These are phyloP conservation scores for Hibiscus tridactylites DNA, from an alignment of 345 rosid genomes.

Conservation along the genomic window DNA sequence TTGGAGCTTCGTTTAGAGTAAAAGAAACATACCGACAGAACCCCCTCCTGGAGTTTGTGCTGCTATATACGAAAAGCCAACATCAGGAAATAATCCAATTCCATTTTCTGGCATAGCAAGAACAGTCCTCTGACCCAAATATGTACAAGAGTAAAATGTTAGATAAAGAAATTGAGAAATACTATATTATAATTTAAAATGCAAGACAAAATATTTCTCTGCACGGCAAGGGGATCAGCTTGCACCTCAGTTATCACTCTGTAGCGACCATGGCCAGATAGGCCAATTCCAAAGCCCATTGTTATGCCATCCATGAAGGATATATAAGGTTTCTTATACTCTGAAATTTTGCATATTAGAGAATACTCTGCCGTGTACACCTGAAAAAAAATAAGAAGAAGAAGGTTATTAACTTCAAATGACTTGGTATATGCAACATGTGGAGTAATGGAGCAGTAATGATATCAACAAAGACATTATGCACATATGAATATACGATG, in stretches of 20 bases:
- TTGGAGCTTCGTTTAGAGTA: not conserved
- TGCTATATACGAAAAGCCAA: conserved; percentile 85
- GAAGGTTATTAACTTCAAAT: conserved; percentile 2
- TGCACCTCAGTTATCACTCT: conserved; percentile 82
- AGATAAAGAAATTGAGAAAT: not conserved
- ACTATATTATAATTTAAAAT: not conserved
- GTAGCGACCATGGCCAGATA: conserved; percentile 86
- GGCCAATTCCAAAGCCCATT: conserved; percentile 94
- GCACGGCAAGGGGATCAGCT: not conserved
- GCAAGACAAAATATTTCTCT: not conserved
- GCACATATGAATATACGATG: too few relatives aligned
- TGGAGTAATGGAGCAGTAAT: not conserved
- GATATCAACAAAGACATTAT: not conserved
- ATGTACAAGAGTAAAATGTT: conserved; percentile 1
- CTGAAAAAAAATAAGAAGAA: conserved; percentile 21
- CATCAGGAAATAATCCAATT: conserved; percentile 95
- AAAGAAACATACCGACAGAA: conserved; percentile 58
- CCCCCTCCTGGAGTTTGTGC: conserved; percentile 94
- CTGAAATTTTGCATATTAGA: conserved; percentile 82
- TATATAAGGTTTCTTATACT: conserved; percentile 76
- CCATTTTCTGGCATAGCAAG: conserved; percentile 99
- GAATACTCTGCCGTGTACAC: conserved; percentile 81
- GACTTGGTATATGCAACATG: not conserved
- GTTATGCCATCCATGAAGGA: conserved; percentile 93
- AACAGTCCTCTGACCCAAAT: conserved; percentile 44